A percentile compares a stretch with the other conserved stretches of the same genome.
These are phyloP conservation scores for Thielaviopsis ethacetica DNA, from an alignment of 2,329 filamentous ascomycete genomes.

Conservation along the genomic window DNA sequence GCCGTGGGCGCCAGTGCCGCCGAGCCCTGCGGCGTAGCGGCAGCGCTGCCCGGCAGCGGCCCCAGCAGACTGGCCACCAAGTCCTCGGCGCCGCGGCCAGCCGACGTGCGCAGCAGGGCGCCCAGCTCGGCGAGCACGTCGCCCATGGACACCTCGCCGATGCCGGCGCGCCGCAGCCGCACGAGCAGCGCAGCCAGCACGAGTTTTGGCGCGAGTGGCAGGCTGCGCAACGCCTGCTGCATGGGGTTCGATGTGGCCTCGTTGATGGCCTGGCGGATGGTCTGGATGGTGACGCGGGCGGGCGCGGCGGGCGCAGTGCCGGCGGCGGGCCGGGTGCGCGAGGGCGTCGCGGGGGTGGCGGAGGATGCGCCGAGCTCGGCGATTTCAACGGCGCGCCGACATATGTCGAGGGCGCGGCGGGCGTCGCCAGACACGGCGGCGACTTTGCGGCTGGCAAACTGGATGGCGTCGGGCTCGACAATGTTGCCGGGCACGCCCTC, in stretches of 20 bases:
- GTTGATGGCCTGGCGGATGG: conserved; percentile 84
- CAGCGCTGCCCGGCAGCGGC: neutral
- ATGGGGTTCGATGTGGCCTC: conserved; percentile 88
- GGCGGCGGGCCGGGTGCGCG: conserved; percentile 23
- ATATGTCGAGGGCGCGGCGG: conserved; percentile 83
- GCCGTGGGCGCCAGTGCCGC: conserved; percentile 8
- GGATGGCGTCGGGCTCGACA: conserved; percentile 82
- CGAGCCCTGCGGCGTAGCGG: conserved; percentile 2
- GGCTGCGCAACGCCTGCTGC: conserved; percentile 69
- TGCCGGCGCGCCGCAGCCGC: conserved; percentile 63
- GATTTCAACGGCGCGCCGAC: conserved; percentile 83
- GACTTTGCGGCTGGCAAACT: conserved; percentile 93
- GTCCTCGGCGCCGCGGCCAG: conserved; percentile 9
- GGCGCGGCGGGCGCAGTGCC: conserved; percentile 39
- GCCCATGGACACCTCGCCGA: conserved; percentile 74
- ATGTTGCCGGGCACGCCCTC: conserved; percentile 77
- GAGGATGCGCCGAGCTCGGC: conserved; percentile 39
- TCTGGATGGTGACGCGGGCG: conserved; percentile 69
- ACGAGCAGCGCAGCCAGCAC: conserved; percentile 71
- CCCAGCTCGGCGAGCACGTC: conserved; percentile 67
- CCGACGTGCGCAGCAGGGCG: conserved; percentile 8
- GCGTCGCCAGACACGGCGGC: conserved; percentile 93
- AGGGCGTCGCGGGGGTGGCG: conserved; percentile 19
- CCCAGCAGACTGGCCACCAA: conserved; percentile 10
- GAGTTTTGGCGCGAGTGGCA: conserved; percentile 70